phyloP scores from a whole-genome alignment of 768 basidiomycete genomes.

The Panaeolus cyanescens region DNA sequence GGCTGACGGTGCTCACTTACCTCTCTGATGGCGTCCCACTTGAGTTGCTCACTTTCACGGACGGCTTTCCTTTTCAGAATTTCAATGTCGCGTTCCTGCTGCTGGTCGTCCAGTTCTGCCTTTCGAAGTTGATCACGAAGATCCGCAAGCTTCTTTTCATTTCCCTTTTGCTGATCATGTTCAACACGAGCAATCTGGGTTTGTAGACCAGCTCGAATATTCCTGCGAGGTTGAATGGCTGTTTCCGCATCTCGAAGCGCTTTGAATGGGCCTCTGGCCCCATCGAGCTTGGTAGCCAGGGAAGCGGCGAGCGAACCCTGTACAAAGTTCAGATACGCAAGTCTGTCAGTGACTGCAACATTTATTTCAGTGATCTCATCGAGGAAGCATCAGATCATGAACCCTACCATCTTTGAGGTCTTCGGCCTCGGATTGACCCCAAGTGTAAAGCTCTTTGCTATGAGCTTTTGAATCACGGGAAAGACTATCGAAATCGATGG shows the following conservation, averaged over 20 bases:
- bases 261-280: conserved; percentile 69
- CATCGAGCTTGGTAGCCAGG: conserved; percentile 63
- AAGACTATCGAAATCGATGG: conserved; percentile 70
- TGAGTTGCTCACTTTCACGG: conserved; percentile 70
- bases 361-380: conserved; percentile 5
- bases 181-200: conserved; percentile 67
- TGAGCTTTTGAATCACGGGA: conserved; percentile 67
- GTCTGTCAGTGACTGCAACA: conserved; percentile 68
- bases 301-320: conserved; percentile 66
- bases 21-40: conserved; percentile 85
- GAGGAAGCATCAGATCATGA: conserved; percentile 4
- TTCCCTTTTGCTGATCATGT: conserved; percentile 62
- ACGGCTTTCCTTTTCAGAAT: conserved; percentile 76
- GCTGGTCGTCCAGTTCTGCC: conserved; percentile 62
- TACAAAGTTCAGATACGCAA: conserved; percentile 81
- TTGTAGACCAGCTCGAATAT: conserved; percentile 56
- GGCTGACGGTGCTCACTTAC: conserved; percentile 36
- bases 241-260: conserved; percentile 71
- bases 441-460: conserved; percentile 84
- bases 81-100: conserved; percentile 69
- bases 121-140: conserved; percentile 70
- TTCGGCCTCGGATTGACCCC: conserved; percentile 72
- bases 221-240: conserved; percentile 60
- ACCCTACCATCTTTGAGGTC: conserved; percentile 77
- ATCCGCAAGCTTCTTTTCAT: conserved; percentile 70